A percentile compares a stretch with the other conserved stretches of the same genome.
These are phyloP conservation scores for Phytophthora macrochlamydospora DNA, from an alignment of 352 stramenopile genomes.

Conservation along the genomic window DNA sequence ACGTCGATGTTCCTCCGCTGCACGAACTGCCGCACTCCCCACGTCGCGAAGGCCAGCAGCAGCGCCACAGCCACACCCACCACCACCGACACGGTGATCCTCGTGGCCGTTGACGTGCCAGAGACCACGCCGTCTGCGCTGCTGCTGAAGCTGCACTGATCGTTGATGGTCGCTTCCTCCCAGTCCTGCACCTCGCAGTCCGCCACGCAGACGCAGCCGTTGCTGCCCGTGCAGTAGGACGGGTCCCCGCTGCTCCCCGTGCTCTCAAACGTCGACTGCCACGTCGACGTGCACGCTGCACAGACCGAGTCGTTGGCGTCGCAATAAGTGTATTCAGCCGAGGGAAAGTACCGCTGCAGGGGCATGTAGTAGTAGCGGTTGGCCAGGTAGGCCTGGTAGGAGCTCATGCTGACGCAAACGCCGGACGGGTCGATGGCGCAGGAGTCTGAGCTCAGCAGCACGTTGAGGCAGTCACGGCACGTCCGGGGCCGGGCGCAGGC, in stretches of 20 bases:
- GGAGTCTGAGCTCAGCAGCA: constrained; percentile 21
- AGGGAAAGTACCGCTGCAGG: constrained; percentile 48
- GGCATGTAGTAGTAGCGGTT: constrained; percentile 52
- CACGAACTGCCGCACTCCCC: constrained; percentile 24
- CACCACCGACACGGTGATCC: constrained; percentile 32
- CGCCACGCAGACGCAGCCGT: constrained; percentile 48
- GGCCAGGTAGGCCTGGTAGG: constrained; percentile 39
- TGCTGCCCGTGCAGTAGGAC: constrained; percentile 8
- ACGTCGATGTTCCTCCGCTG: constrained; percentile 4
- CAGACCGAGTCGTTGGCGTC: constrained; percentile 41
- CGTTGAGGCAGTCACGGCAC: constrained; percentile 38
- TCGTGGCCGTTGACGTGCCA: constrained; percentile 23
- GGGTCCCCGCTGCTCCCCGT: constrained; percentile 25
- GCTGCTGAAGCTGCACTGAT: constrained; percentile 23
- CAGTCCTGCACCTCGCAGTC: constrained; percentile 41
- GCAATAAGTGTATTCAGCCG: constrained; percentile 50
- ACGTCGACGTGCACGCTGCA: constrained; percentile 30
- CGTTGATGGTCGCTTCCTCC: constrained; percentile 28
- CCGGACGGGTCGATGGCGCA: constrained; percentile 42
- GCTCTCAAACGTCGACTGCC: constrained; percentile 32
- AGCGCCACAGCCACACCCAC: constrained; percentile 29
- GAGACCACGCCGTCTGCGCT: constrained; percentile 4
- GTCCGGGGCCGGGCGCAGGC: constrained; percentile 28
- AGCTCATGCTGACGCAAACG: constrained; percentile 41
- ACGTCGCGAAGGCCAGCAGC: constrained; percentile 29